phyloP scores from a whole-genome alignment of 1,139 yeast genomes.

The Saccharomyces hybrid region DNA sequence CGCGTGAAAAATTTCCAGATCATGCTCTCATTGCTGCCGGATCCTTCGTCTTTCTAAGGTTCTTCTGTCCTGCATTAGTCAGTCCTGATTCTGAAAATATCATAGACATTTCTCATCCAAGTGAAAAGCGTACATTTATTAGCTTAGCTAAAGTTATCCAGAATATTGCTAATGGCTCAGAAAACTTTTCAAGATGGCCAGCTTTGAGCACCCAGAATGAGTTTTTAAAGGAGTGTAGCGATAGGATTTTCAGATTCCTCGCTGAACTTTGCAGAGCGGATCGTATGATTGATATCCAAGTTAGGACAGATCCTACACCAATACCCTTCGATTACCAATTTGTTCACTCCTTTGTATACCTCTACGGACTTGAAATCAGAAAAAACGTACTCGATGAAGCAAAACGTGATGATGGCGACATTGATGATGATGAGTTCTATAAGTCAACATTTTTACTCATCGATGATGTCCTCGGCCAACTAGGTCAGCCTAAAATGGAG shows the following conservation, averaged over 20 bases:
- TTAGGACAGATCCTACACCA: conserved; percentile 14
- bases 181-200: conserved; percentile 54
- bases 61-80: conserved; percentile 85
- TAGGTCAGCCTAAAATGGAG: conserved; percentile 40
- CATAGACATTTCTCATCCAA: conserved; percentile 34
- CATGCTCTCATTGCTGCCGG: conserved; percentile 67
- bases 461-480: conserved; percentile 30
- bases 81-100: conserved; percentile 71
- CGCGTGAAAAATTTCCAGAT: conserved; percentile 59
- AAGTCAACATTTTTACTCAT: conserved; percentile 23
- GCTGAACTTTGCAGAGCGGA: conserved; percentile 29
- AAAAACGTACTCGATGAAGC: conserved; percentile 31
- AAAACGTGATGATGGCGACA: conserved; percentile 20
- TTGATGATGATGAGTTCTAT: conserved; percentile 21
- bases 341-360: conserved; percentile 59
- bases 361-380: conserved; percentile 51
- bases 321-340: conserved; percentile 41
- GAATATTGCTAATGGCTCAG: conserved; percentile 76
- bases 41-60: conserved; percentile 75
- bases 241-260: conserved; percentile 44
- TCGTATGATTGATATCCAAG: conserved; percentile 13
- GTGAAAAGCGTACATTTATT: conserved; percentile 65
- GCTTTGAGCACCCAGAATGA: conserved; percentile 38
- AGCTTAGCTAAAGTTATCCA: conserved; percentile 81
- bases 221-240: conserved; percentile 40